Evolutionary conservation across 2,329 filamentous ascomycete species (phyloP).

Genomic region (Annulohypoxylon truncatum): DNA sequence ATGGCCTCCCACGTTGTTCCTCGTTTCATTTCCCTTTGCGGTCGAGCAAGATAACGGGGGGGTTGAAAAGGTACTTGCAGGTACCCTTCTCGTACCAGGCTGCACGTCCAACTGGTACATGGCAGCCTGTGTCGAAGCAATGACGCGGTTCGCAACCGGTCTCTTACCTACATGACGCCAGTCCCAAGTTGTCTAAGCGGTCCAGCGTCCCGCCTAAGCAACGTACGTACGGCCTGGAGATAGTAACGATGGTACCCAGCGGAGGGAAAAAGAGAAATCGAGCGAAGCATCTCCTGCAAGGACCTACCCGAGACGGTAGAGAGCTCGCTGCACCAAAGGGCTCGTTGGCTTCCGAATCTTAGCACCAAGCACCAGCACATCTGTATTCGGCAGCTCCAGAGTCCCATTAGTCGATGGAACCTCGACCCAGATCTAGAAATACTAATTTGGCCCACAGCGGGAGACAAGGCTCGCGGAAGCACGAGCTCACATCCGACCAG

Average conservation of each 20-base stretch:
- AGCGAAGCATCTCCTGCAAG: constrained; percentile 23
- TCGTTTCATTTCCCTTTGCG: constrained; percentile 35
- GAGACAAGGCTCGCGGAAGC: constrained; percentile 56
- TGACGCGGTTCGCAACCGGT: constrained; percentile 34
- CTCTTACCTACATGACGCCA: constrained; percentile 36
- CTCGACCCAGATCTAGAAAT: constrained; percentile 51
- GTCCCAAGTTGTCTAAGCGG: constrained; percentile 37
- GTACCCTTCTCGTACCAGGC: constrained; percentile 35
- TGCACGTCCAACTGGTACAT: constrained; percentile 29
- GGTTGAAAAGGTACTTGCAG: constrained; percentile 31
- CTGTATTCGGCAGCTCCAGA: constrained; percentile 47
- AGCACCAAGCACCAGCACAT: constrained; percentile 24
- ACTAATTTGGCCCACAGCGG: constrained; percentile 53
- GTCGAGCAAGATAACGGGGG: constrained; percentile 35
- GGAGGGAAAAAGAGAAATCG: constrained; percentile 7
- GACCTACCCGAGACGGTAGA: constrained; percentile 35
- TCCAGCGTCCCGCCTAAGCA: constrained; percentile 26
- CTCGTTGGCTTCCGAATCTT: constrained; percentile 19
- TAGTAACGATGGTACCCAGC: constrained; percentile 31
- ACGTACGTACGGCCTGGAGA: constrained; percentile 26
- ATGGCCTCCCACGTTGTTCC: constrained; percentile 33
- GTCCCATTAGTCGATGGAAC: constrained; percentile 49
- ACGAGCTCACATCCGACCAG: constrained; percentile 52
- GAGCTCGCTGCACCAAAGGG: constrained; percentile 17
- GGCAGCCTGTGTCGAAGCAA: constrained; percentile 22